Percentiles rank a stretch among this genome's conserved stretches.
These are phyloP conservation scores for Isabelozyma pseudorhagii DNA, from an alignment of 805 yeast species.

Conservation along the genomic window DNA sequence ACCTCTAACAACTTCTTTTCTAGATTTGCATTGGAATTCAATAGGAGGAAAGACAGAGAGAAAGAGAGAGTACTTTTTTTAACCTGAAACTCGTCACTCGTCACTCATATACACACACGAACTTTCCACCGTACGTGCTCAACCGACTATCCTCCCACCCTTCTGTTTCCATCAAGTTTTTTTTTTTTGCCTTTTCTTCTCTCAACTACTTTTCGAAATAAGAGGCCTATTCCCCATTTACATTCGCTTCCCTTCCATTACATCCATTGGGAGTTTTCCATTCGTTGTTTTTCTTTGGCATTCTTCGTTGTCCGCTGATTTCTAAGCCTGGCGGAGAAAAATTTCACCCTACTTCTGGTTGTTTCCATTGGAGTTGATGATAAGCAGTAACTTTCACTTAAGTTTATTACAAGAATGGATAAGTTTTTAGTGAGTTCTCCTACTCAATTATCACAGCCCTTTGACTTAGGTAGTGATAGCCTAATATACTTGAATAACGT, in stretches of 20 bases:
- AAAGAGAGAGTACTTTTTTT: too few relatives aligned
- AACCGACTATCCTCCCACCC: too few relatives aligned
- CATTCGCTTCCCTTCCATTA: neutral
- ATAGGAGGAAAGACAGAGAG: neutral
- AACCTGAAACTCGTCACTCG: too few relatives aligned
- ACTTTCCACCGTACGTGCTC: too few relatives aligned
- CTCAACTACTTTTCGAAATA: too few relatives aligned
- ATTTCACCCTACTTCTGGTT: too few relatives aligned
- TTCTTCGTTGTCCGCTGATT: too few relatives aligned
- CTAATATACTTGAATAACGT: slow-evolving; percentile 4
- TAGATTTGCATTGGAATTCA: neutral
- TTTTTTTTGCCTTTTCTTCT: too few relatives aligned
- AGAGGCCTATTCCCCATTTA: neutral
- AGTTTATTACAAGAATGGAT: slow-evolving; percentile 21
- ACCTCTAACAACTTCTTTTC: neutral
- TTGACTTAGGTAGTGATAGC: slow-evolving; percentile 12
- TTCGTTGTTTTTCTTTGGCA: neutral
- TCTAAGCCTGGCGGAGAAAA: neutral
- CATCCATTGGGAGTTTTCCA: neutral
- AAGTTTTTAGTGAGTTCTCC: slow-evolving; percentile 40
- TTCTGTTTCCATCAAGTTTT: neutral
- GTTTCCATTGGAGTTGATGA: too few relatives aligned
- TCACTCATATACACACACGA: too few relatives aligned
- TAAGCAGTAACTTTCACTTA: too few relatives aligned
- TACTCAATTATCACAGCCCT: slow-evolving; percentile 32